A percentile compares a stretch with the other conserved stretches of the same genome.
Conservation (phyloP, 2,329 filamentous ascomycete genomes). For the Dendrostoma leiphaemia region DNA sequence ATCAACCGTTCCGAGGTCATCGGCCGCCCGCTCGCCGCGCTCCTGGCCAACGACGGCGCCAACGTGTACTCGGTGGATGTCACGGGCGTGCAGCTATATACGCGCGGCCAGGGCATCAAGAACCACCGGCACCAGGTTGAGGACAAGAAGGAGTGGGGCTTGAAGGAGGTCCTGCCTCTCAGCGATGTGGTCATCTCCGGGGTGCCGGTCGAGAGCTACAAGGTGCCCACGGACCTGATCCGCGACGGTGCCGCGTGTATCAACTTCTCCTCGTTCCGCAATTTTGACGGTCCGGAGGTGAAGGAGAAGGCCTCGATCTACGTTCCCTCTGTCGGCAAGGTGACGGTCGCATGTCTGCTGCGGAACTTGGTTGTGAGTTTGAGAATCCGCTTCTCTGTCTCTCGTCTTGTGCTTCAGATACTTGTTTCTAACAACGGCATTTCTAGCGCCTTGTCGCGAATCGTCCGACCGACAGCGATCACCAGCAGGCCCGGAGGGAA, state of each 20-base stretch:
- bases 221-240: conserved; percentile 80
- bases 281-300: conserved; percentile 80
- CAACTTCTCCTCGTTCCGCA: conserved; percentile 95
- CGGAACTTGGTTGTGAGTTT: conserved; percentile 79
- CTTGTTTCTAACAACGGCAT: background rate
- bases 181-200: conserved; percentile 95
- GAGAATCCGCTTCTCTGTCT: background rate
- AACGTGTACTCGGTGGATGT: conserved; percentile 94
- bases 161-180: conserved; percentile 79
- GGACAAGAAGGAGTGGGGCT: conserved; percentile 74
- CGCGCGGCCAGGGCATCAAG: conserved; percentile 81
- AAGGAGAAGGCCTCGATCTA: conserved; percentile 98
- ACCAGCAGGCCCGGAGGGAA: conserved; percentile 39
- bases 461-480: conserved; percentile 35
- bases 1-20: conserved; percentile 97
- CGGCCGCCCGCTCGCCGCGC: conserved; percentile 83
- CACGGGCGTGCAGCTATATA: conserved; percentile 88
- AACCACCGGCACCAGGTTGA: conserved; percentile 83
- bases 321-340: conserved; percentile 94
- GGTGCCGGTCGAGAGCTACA: conserved; percentile 84
- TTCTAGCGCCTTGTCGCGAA: conserved; percentile 52
- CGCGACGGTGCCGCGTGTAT: conserved; percentile 95
- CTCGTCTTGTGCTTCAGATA: background rate
- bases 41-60: conserved; percentile 94
- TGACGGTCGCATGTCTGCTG: conserved; percentile 89